These are phyloP conservation scores for Diaporthe ampelina DNA, from an alignment of 2,329 filamentous ascomycete species.

Conservation along the genomic window DNA sequence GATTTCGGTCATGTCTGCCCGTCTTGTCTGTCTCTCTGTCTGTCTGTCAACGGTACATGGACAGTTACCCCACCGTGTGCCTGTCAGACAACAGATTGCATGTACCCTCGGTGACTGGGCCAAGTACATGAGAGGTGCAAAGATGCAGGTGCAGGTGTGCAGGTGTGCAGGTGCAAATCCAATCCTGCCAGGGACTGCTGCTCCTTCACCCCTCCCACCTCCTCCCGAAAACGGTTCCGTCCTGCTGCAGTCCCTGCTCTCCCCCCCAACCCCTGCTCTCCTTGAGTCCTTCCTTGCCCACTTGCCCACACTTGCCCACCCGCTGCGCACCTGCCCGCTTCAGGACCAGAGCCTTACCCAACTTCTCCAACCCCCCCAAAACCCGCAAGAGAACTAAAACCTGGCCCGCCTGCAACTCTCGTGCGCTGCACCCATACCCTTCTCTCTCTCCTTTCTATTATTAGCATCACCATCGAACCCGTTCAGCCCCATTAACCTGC, in stretches of 20 bases:
- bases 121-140: neutral
- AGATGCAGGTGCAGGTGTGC: neutral
- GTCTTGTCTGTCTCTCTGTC: no score
- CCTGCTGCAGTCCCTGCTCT: conserved; percentile 40
- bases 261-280: conserved; percentile 63
- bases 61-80: neutral
- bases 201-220: conserved; percentile 42
- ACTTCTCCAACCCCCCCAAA: conserved; percentile 22
- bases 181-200: conserved; percentile 32
- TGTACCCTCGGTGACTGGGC: neutral
- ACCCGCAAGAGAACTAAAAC: conserved; percentile 21
- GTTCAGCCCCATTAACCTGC: conserved; percentile 32
- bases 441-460: conserved; percentile 36
- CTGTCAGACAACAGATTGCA: conserved; percentile 1
- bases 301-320: conserved; percentile 49
- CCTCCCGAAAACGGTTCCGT: conserved; percentile 42
- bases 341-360: conserved; percentile 22
- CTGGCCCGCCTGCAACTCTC: conserved; percentile 31
- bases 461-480: conserved; percentile 30
- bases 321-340: conserved; percentile 27
- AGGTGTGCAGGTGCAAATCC: neutral
- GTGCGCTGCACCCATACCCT: conserved; percentile 31
- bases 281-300: no score
- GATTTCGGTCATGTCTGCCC: conserved; percentile 15
- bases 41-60: conserved; percentile 2